Evolutionary conservation across 2,329 filamentous ascomycete genomes (phyloP).

Genomic region (Phialophora tarda): DNA sequence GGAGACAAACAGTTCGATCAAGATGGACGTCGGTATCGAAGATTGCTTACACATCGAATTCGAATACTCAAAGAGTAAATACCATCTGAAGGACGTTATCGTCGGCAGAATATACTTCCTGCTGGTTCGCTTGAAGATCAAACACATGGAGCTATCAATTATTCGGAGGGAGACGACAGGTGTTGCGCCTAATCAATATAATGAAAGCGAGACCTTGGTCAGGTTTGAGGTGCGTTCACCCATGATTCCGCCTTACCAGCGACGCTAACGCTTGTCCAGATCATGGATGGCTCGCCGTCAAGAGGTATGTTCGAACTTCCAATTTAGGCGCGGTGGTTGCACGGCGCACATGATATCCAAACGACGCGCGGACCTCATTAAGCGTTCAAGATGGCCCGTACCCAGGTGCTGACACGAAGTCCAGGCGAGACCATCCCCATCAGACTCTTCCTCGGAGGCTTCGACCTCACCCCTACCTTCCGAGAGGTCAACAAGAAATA

Average conservation of each 20-base stretch:
- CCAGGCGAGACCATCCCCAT: slow-evolving; percentile 90
- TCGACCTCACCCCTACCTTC: slow-evolving; percentile 97
- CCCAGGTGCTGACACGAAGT: slow-evolving; percentile 17
- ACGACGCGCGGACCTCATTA: background rate
- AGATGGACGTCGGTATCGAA: slow-evolving; percentile 99
- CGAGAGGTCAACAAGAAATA: slow-evolving; percentile 99
- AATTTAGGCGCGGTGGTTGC: background rate
- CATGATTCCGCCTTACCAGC: background rate
- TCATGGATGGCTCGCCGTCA: slow-evolving; percentile 99
- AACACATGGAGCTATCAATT: slow-evolving; percentile 99
- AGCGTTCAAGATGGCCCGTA: background rate
- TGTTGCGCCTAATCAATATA: slow-evolving; percentile 97
- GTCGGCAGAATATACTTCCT: slow-evolving; percentile 98
- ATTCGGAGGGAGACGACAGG: slow-evolving; percentile 96
- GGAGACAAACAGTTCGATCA: slow-evolving; percentile 97
- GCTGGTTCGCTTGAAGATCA: slow-evolving; percentile 96
- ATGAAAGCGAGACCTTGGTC: slow-evolving; percentile 97
- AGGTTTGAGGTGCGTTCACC: slow-evolving; percentile 76
- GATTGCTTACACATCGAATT: slow-evolving; percentile 99
- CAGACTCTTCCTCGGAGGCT: slow-evolving; percentile 92
- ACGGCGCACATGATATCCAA: background rate
- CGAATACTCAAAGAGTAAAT: slow-evolving; percentile 99
- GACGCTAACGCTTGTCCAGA: slow-evolving; percentile 57
- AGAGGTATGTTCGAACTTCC: slow-evolving; percentile 65
- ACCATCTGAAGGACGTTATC: slow-evolving; percentile 98